phyloP scores from a whole-genome alignment of 208 protist genomes.

The Acanthamoeba healyi region DNA sequence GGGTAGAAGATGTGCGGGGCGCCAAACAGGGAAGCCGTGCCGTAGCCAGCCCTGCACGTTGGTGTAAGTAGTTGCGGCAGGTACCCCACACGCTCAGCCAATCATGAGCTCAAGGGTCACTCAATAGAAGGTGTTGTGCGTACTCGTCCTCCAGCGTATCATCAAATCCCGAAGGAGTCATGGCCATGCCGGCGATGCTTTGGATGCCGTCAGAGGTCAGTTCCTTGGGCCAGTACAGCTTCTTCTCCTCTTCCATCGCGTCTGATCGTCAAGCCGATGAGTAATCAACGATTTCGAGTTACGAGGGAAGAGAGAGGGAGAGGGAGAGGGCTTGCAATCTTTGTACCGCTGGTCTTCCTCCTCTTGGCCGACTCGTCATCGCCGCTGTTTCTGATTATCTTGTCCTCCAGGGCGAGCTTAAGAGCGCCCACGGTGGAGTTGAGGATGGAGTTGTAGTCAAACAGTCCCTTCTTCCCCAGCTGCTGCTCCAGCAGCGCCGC shows the following conservation, averaged over 20 bases:
- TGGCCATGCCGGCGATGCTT: conserved; percentile 46
- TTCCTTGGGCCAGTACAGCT: conserved; percentile 52
- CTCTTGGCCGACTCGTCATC: neutral
- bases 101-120: neutral
- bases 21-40: conserved; percentile 30
- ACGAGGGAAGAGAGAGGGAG: neutral
- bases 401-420: conserved; percentile 25
- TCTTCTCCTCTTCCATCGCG: neutral
- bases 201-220: conserved; percentile 24
- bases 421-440: conserved; percentile 38
- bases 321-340: no score
- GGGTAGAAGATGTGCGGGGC: conserved; percentile 64
- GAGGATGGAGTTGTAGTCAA: conserved; percentile 41
- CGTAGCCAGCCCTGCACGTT: conserved; percentile 40
- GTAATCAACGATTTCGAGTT: neutral
- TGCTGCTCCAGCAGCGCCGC: conserved; percentile 23
- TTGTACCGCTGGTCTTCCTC: neutral
- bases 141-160: conserved; percentile 72
- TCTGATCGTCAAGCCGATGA: neutral
- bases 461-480: conserved; percentile 24
- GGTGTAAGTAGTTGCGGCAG: neutral
- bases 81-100: no score
- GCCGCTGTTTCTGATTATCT: neutral
- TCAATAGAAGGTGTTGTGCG: neutral
- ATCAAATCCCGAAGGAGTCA: conserved; percentile 59